phyloP scores from a whole-genome alignment of 164 flowering plant species.

The Chimonanthus salicifolius region DNA sequence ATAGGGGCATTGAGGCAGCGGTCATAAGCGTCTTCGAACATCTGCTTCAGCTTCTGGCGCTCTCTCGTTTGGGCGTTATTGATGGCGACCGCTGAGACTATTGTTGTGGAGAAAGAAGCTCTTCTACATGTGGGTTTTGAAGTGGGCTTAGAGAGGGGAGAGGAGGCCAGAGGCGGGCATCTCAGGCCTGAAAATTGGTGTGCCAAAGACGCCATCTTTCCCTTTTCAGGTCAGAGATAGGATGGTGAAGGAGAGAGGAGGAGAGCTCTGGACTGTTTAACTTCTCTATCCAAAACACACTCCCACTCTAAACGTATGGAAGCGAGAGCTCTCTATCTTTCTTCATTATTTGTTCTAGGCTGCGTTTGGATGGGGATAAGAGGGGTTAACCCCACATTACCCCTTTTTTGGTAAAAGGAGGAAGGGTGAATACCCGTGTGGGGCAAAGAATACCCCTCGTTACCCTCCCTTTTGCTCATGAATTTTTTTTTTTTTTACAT shows the following conservation, averaged over 20 bases:
- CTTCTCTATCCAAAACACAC: no score
- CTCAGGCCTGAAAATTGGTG: constrained; percentile 67
- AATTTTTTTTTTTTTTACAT: no score
- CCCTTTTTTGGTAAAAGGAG: no score
- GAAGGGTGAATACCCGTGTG: no score
- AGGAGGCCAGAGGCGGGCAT: constrained; percentile 49
- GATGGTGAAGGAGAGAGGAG: background rate
- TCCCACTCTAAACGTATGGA: no score
- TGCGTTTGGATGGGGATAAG: no score
- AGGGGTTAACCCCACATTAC: no score
- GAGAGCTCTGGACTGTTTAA: background rate
- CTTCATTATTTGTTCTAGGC: no score
- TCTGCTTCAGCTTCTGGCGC: constrained; percentile 53
- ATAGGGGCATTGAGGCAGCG: constrained; percentile 73
- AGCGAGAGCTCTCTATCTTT: no score
- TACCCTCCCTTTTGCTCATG: no score
- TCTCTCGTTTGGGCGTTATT: constrained; percentile 66
- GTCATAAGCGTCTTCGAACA: constrained; percentile 82
- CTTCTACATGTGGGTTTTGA: constrained; percentile 11
- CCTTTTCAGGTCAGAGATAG: background rate
- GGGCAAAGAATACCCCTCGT: no score
- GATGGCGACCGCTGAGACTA: constrained; percentile 45
- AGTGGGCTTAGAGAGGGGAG: constrained; percentile 33
- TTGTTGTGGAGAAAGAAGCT: constrained; percentile 1
- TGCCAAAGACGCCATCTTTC: constrained; percentile 58